A percentile compares a stretch with the other conserved stretches of the same genome.
Conservation (phyloP, 208 protist genomes). For the Acanthamoeba castellanii region DNA sequence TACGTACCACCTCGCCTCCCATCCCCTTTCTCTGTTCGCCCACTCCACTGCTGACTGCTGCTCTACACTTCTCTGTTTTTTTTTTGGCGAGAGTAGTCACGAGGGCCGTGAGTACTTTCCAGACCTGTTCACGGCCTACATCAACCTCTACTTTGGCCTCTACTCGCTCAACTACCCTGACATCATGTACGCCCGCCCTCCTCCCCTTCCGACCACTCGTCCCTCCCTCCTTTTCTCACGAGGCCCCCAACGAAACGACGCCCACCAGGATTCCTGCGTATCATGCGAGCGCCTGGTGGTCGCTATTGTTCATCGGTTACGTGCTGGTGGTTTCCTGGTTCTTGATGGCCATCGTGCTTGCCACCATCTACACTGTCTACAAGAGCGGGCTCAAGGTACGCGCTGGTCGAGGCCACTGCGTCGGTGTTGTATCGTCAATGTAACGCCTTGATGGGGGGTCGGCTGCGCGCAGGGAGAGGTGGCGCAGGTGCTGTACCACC, state of each 20-base stretch:
- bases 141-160: constrained; percentile 48
- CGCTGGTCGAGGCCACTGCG: neutral
- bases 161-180: constrained; percentile 45
- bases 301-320: neutral
- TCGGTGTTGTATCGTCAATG: neutral
- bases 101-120: constrained; percentile 9
- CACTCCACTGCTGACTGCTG: too few relatives aligned
- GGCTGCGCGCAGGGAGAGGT: neutral
- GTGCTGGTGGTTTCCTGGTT: constrained; percentile 35
- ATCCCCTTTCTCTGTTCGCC: neutral
- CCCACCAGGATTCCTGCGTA: constrained; percentile 11
- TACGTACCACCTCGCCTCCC: neutral
- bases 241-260: neutral
- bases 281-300: neutral
- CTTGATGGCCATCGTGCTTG: constrained; percentile 52
- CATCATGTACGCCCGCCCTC: neutral
- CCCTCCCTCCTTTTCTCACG: neutral
- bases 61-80: neutral
- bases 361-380: constrained; percentile 63
- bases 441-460: neutral
- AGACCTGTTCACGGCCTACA: constrained; percentile 29
- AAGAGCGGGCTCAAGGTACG: constrained; percentile 55
- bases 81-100: neutral
- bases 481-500: constrained; percentile 35
- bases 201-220: neutral